A percentile compares a stretch with the other conserved stretches of the same genome.
phyloP scores from a whole-genome alignment of 1,139 yeast genomes.

The Suhomyces bribrorum region DNA sequence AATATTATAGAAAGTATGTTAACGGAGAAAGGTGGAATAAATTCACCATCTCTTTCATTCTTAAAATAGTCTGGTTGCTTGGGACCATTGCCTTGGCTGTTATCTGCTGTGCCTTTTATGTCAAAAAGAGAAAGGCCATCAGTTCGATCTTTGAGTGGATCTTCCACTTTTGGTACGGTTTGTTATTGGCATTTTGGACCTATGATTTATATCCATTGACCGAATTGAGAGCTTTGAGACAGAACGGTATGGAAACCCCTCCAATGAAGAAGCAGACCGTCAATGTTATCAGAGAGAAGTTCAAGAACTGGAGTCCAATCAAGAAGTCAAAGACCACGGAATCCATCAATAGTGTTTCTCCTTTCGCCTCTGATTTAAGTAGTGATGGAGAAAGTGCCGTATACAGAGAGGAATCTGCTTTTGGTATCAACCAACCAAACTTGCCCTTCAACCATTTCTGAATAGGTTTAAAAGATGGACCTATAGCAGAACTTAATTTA shows the following conservation, averaged over 20 bases:
- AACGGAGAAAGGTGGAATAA: constrained; percentile 35
- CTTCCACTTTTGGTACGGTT: constrained; percentile 41
- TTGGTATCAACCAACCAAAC: constrained; percentile 9
- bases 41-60: constrained; percentile 33
- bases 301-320: constrained; percentile 12
- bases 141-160: constrained; percentile 38
- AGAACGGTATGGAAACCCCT: constrained; percentile 13
- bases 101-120: constrained; percentile 31
- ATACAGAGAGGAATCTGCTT: constrained; percentile 10
- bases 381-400: constrained; percentile 6
- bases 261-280: constrained; percentile 13
- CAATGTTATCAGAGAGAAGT: constrained; percentile 6
- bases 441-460: constrained; percentile 7
- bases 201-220: constrained; percentile 39
- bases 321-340: constrained; percentile 7
- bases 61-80: constrained; percentile 33
- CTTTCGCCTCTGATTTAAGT: constrained; percentile 9
- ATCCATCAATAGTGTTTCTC: constrained; percentile 4
- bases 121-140: constrained; percentile 16
- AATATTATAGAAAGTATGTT: constrained; percentile 31
- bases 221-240: constrained; percentile 22
- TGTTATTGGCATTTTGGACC: constrained; percentile 38
- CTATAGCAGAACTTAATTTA: no score
- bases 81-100: constrained; percentile 31
- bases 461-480: no score